Base-by-base conservation (phyloP, 177 flowering plant genomes). In the Vitis hybrid region DNA sequence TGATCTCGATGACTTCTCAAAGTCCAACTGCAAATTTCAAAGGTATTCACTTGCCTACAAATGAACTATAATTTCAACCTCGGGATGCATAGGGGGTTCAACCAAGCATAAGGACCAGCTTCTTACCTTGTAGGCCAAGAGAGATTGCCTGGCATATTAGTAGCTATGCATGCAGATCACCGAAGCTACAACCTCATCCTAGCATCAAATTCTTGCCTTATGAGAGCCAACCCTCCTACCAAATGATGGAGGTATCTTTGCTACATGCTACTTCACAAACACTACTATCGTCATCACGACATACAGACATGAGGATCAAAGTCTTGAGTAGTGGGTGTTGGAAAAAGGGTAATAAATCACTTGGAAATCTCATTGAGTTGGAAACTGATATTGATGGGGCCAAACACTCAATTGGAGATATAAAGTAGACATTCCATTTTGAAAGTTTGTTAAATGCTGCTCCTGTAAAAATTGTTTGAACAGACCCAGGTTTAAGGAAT, bases 91-190 rank as follows among this genome's bases (percentile, higher is more conserved):
- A 3, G 10, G 60, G 60, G 62, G 33, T 22, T 50, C 64, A 62
- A 31, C 39, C 64, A 31, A 5, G 11, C 13, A 8, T 13, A 33
- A 31, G 51, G 51, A 15, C 50, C 64, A 33, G 64, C 16, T 31
- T 31, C 64, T 12, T 33, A 62, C 64, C 64, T 62, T 14, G 50
- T 62, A 33, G 19, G 50, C 19, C 64, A 62, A 33, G 64, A 33
- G 19, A 62, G n/a, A 12, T 62, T 31, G 19, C 64, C 64, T 62
- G 51, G 1, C 16, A n/a, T 50, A 14, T 60, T 13, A 62, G 50
- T 7, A 33, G 50, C 45, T 39, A 39, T 39, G 45, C 45, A 62
- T 62, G 50, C 64, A 62, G 64, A 31, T 31, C 50, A 14, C 39
- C 51, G n/a, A 33, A 62, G 50, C 50, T 15, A 39, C 64, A 62